These are phyloP conservation scores for Oidiodendron maius DNA, from an alignment of 495 filamentous ascomycete genomes.

Conservation along the genomic window DNA sequence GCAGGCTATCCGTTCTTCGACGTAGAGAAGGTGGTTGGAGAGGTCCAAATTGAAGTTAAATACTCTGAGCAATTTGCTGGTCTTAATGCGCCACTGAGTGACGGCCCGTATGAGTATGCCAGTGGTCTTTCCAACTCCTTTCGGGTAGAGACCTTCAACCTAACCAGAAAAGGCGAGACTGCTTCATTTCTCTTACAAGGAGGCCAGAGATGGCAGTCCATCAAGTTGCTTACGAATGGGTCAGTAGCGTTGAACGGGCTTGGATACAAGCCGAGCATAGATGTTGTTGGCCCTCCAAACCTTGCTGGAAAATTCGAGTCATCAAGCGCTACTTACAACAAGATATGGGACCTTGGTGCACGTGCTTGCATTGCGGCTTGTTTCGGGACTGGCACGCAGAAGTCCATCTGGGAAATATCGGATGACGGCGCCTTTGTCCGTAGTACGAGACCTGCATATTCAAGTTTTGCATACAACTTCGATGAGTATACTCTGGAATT, in stretches of 20 bases:
- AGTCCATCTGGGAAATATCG: conserved; percentile 4
- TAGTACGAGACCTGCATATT: neutral
- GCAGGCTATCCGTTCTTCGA: neutral
- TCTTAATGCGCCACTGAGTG: neutral
- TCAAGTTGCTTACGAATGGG: neutral
- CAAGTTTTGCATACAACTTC: neutral
- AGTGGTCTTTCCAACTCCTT: conserved; percentile 4
- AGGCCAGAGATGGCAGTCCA: conserved; percentile 2
- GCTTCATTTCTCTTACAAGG: conserved; percentile 2
- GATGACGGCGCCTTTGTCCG: conserved; percentile 1
- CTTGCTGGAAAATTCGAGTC: conserved; percentile 2
- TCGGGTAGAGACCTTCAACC: conserved; percentile 2
- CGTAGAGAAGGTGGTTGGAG: neutral
- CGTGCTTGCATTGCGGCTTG: neutral
- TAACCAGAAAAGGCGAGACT: neutral
- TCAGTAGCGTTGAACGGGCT: neutral
- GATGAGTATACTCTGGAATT: conserved; percentile 5
- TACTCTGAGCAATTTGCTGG: conserved; percentile 2
- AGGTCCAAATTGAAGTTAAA: conserved; percentile 5
- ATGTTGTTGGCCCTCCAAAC: neutral
- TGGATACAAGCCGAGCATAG: neutral
- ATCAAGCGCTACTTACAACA: neutral
- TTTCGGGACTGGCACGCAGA: neutral
- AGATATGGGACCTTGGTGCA: neutral
- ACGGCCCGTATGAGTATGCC: conserved; percentile 1